Evolutionary conservation across 768 basidiomycete species (phyloP), one percentile per base, ranked within the genome.

Genomic region (Galerina sulciceps): DNA sequence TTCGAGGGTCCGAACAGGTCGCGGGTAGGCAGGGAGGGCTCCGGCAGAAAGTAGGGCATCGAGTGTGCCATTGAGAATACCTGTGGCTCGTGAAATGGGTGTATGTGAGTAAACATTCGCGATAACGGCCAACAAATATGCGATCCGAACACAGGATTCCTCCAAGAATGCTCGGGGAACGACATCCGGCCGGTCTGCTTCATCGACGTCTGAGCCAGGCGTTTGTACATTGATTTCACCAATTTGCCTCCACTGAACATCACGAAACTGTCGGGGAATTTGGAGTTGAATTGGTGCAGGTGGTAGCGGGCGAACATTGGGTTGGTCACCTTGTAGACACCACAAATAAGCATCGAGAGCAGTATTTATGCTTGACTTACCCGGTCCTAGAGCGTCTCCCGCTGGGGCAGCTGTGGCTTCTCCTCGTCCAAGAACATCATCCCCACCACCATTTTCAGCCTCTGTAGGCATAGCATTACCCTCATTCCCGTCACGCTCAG

Each of bases 1-100:
- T 20, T 56, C 48, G 40, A 69, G 57, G 6, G 65, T 67, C 10
- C 53, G 46, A 47, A 65, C 67, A 15, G 67, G 65, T 34, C 43
- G 48, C 13, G 60, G 65, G 18, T 37, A 10, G 4, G 18, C 22
- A 2, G 64, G 64, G 38, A 65, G 59, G 11, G 23, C 36, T 22
- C 48, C 54, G 13, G 62, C 64, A 41, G 43, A 58, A 36, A n/a
- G 60, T 53, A 4, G 48, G 2, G 45, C n/a, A n/a, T n/a, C n/a
- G n/a, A n/a, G n/a, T n/a, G n/a, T n/a, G n/a, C n/a, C n/a, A n/a
- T n/a, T n/a, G n/a, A n/a, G n/a, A n/a, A n/a, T n/a, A n/a, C n/a
- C n/a, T n/a, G n/a, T n/a, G n/a, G n/a, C n/a, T n/a, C n/a, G n/a
- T n/a, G n/a, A n/a, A n/a, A n/a, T n/a, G n/a, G n/a, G n/a, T n/a